These are phyloP conservation scores for Phytophthora hibernalis DNA, from an alignment of 352 stramenopile genomes.

Conservation along the genomic window DNA sequence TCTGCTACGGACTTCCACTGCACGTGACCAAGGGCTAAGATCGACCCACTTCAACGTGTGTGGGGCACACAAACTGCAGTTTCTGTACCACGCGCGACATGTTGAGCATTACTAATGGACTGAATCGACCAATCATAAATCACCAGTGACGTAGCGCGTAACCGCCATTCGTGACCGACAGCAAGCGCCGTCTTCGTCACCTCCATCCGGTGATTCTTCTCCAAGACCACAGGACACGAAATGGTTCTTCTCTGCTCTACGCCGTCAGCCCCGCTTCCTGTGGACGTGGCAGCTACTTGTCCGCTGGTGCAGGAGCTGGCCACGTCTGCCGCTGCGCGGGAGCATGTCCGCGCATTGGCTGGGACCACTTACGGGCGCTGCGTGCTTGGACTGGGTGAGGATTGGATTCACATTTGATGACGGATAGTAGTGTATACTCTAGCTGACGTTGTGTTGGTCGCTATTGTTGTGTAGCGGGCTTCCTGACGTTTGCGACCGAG, in stretches of 20 bases:
- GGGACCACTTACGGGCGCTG: conserved; percentile 69
- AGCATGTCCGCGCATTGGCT: conserved; percentile 37
- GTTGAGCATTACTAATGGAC: conserved; percentile 30
- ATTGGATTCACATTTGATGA: not conserved
- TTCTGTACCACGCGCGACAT: conserved; percentile 19
- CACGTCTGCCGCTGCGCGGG: conserved; percentile 32
- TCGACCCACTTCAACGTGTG: conserved; percentile 30
- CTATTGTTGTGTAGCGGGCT: conserved; percentile 54
- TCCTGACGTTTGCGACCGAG: conserved; percentile 59
- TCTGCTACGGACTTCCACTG: conserved; percentile 95
- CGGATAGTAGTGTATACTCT: not conserved
- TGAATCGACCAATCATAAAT: conserved; percentile 31
- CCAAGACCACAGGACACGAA: conserved; percentile 1
- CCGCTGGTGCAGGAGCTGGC: conserved; percentile 35
- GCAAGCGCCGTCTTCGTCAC: conserved; percentile 28
- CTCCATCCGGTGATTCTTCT: conserved; percentile 16
- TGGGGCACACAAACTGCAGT: conserved; percentile 28
- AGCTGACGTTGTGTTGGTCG: conserved; percentile 8
- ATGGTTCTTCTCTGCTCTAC: conserved; percentile 50
- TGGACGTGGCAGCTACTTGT: conserved; percentile 41
- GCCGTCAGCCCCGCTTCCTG: conserved; percentile 29
- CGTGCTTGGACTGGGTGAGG: conserved; percentile 74
- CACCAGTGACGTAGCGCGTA: conserved; percentile 41
- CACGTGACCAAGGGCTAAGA: conserved; percentile 38
- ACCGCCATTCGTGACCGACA: conserved; percentile 35